Evolutionary conservation across 2,329 filamentous ascomycete genomes (phyloP).

Genomic region (Diplodia scrobiculata): DNA sequence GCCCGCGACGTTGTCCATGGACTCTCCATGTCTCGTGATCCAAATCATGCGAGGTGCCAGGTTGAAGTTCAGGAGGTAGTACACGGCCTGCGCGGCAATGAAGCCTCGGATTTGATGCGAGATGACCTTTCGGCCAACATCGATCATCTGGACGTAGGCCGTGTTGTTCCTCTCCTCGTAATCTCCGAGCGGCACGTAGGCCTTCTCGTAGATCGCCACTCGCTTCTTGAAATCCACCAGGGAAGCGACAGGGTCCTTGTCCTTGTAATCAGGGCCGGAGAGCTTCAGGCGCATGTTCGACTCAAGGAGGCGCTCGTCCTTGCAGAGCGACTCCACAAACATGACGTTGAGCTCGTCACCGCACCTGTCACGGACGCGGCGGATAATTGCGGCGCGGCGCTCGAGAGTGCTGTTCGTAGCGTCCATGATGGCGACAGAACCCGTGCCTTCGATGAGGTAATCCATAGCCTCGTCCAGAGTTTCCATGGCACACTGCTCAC

Average conservation of each 20-base stretch:
- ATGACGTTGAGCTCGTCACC: conserved; percentile 84
- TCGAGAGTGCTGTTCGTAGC: conserved; percentile 95
- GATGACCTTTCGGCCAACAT: conserved; percentile 92
- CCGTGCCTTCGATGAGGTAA: conserved; percentile 78
- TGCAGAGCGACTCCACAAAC: conserved; percentile 92
- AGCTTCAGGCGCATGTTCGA: conserved; percentile 97
- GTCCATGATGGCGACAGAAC: conserved; percentile 92
- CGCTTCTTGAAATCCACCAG: conserved; percentile 90
- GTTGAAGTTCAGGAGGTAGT: conserved; percentile 96
- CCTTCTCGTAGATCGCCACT: conserved; percentile 89
- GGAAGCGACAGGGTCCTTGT: conserved; percentile 83
- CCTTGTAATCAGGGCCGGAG: conserved; percentile 91
- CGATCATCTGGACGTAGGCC: conserved; percentile 97
- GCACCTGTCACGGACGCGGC: conserved; percentile 78
- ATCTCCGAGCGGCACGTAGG: conserved; percentile 85
- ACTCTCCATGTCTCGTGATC: conserved; percentile 95
- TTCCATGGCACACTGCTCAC: conserved; percentile 89
- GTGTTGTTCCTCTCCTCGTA: conserved; percentile 89
- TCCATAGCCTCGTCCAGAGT: conserved; percentile 90
- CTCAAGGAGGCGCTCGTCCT: conserved; percentile 80
- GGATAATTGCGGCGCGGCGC: conserved; percentile 78
- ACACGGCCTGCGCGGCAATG: conserved; percentile 86
- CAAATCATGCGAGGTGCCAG: conserved; percentile 93
- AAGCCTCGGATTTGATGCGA: conserved; percentile 90
- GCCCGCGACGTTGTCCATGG: conserved; percentile 79